Conservation (phyloP, 352 stramenopile genomes). For the Phytophthora podocarpi region DNA sequence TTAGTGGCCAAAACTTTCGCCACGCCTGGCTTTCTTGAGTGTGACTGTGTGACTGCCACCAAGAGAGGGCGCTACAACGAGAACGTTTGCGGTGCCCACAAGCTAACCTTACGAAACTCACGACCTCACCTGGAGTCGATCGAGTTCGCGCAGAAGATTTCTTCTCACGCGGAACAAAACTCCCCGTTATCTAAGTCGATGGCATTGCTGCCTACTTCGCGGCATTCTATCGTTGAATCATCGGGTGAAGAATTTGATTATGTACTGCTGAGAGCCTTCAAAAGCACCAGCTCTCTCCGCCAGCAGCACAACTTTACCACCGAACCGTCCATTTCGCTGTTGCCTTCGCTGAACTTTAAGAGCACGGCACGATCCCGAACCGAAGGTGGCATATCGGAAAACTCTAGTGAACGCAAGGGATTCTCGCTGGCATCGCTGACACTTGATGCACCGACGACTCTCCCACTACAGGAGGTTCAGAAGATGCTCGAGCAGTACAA, state of each 20-base stretch:
- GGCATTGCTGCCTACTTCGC: conserved; percentile 6
- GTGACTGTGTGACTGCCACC: conserved; percentile 46
- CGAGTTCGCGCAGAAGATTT: conserved; percentile 27
- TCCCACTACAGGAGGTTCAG: conserved; percentile 26
- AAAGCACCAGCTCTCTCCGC: conserved; percentile 35
- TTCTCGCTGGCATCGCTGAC: conserved; percentile 28
- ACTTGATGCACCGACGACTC: conserved; percentile 29
- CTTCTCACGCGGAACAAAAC: conserved; percentile 12
- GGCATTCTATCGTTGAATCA: neutral
- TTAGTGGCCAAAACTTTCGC: conserved; percentile 26
- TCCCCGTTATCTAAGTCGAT: conserved; percentile 18
- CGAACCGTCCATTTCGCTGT: conserved; percentile 25
- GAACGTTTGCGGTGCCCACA: conserved; percentile 56
- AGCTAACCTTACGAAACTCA: conserved; percentile 62
- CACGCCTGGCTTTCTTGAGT: conserved; percentile 39
- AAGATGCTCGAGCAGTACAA: conserved; percentile 69
- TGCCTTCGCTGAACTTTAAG: conserved; percentile 27
- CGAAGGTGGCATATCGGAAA: conserved; percentile 6
- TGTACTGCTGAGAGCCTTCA: conserved; percentile 37
- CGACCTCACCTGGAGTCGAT: conserved; percentile 46
- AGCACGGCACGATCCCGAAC: neutral
- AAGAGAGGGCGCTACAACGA: conserved; percentile 61
- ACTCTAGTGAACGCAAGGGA: conserved; percentile 10
- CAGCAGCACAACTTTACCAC: conserved; percentile 37
- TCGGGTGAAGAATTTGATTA: conserved; percentile 28